Percentiles rank a stretch among this genome's conserved stretches.
Evolutionary conservation across 352 stramenopile genomes (phyloP).

Genomic region (Pythium utonaiense): DNA sequence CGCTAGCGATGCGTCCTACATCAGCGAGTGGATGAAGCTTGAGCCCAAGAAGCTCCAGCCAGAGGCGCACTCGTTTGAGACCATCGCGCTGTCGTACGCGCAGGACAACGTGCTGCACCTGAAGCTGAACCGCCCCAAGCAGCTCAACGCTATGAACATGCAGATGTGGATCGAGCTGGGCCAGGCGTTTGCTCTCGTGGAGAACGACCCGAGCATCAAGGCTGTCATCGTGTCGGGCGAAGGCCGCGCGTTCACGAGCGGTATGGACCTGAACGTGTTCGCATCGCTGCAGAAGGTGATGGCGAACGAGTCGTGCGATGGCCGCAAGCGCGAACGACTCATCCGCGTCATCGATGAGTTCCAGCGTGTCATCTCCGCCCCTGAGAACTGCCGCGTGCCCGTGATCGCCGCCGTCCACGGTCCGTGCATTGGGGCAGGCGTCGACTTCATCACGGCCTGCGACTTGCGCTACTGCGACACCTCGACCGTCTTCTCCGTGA

Average conservation of each 20-base stretch:
- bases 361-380: constrained; percentile 79
- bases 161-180: constrained; percentile 85
- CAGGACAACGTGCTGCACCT: constrained; percentile 65
- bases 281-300: constrained; percentile 67
- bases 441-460: constrained; percentile 87
- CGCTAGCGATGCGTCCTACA: constrained; percentile 41
- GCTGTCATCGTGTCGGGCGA: constrained; percentile 77
- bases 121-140: constrained; percentile 77
- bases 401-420: constrained; percentile 84
- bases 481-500: constrained; percentile 81
- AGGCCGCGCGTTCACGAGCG: constrained; percentile 80
- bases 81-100: constrained; percentile 38
- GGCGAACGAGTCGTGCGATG: constrained; percentile 59
- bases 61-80: constrained; percentile 45
- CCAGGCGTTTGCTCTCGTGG: constrained; percentile 61
- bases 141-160: constrained; percentile 89
- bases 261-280: constrained; percentile 89
- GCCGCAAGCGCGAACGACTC: constrained; percentile 76
- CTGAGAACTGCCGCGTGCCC: constrained; percentile 79
- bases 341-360: constrained; percentile 80
- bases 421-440: constrained; percentile 76
- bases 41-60: constrained; percentile 36
- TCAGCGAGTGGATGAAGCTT: constrained; percentile 56
- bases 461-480: constrained; percentile 84
- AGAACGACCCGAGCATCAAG: constrained; percentile 61